Evolutionary conservation across 768 basidiomycete species (phyloP), one percentile per base, ranked within the genome.

Genomic region (Butyriboletus loyo): DNA sequence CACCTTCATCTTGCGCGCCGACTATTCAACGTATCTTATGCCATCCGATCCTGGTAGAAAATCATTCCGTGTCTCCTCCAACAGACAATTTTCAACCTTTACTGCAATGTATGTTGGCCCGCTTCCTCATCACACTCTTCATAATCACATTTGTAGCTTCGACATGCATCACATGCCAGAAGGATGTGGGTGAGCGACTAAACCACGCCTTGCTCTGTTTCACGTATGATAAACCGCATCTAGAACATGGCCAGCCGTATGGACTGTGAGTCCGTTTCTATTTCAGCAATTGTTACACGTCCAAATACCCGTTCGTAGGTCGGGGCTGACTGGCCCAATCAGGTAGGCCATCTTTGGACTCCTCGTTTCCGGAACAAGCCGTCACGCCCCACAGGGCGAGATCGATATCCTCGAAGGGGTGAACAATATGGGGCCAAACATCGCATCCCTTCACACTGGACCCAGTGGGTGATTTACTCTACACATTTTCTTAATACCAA

Each of bases 351-450:
- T 39, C 7, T 38, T 14, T 24, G 13, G 6, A 25, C 19, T n/a
- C 4, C 27, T 49, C 31, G 27, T 11, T 14, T 31, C 27, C 19
- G 1, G 15, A 21, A n/a, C 15, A 32, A 15, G 25, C 22, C 39
- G 25, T 49, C 40, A 30, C 15, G 19, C 15, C 13, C n/a, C 1
- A 9, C 15, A 69, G 62, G 67, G 65, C 36, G 78, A 81, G 58
- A 71, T 79, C 43, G 80, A 81, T 60, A 75, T 79, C 43, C 62
- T 80, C 37, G 80, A 81, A 56, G 73, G 75, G 5, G 76, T 80
- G 44, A 79, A 81, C 55, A 50, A 64, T 17, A 57, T 71, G 45
- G 47, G 55, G 5, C 62, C 63, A 22, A 80, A 79, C 53, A 56
- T 30, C 5, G 65, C 66, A 7, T 52, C 70, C 8, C 52, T 71